These are phyloP conservation scores for Francoa sonchifolia DNA, from an alignment of 441 rosid genomes.

Conservation along the genomic window DNA sequence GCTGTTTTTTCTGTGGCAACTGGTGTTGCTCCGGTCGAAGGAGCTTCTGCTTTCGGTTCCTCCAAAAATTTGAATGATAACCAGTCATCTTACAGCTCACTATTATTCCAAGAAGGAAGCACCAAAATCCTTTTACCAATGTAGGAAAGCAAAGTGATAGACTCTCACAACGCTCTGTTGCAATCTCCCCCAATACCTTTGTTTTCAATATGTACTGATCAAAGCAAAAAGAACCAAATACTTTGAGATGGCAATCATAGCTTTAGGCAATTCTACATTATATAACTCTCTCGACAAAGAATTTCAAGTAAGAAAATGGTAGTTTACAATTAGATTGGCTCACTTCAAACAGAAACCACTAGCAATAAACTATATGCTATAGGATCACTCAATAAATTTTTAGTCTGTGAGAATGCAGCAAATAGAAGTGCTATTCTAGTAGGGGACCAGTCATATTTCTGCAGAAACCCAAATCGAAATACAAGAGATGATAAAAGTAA, in stretches of 20 bases:
- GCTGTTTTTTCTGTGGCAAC: slow-evolving; percentile 41
- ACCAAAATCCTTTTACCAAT: slow-evolving; percentile 42
- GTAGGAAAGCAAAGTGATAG: slow-evolving; percentile 14
- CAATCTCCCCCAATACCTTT: slow-evolving; percentile 10
- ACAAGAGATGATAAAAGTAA: too few relatives aligned
- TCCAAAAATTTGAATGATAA: slow-evolving; percentile 21
- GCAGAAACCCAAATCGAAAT: too few relatives aligned
- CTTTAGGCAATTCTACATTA: slow-evolving; percentile 1
- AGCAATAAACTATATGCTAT: too few relatives aligned
- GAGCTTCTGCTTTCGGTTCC: slow-evolving; percentile 19
- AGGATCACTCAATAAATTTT: too few relatives aligned
- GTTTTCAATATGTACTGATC: slow-evolving; percentile 30
- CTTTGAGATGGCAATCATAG: slow-evolving; percentile 1
- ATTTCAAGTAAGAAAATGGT: not conserved
- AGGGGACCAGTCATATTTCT: not conserved
- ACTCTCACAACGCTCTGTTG: slow-evolving; percentile 20
- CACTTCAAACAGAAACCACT: too few relatives aligned
- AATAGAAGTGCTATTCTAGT: not conserved
- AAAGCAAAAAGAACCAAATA: slow-evolving; percentile 17
- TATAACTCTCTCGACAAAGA: not conserved
- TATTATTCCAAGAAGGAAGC: slow-evolving; percentile 32
- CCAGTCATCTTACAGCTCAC: slow-evolving; percentile 29
- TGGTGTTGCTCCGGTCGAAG: slow-evolving; percentile 25
- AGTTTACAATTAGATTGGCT: too few relatives aligned
- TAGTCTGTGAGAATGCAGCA: too few relatives aligned